Base-by-base conservation (phyloP, 2,329 filamentous ascomycete genomes). In the Cadophora sp. region DNA sequence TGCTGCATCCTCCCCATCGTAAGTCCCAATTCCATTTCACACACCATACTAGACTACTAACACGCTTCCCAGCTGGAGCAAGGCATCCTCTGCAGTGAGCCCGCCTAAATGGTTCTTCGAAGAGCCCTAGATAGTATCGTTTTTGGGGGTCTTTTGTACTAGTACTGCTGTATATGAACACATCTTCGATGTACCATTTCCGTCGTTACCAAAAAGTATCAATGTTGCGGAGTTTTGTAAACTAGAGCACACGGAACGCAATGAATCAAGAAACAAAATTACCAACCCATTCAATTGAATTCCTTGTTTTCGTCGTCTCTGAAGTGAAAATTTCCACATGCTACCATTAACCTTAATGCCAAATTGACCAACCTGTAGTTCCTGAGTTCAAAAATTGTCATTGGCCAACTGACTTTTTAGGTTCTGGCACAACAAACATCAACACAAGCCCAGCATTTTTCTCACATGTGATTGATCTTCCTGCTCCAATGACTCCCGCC, bases 1-100 rank as follows among this genome's bases (percentile, higher is more conserved):
- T 88, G 86, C 82, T 89, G 86, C 71, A 76, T 83, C 14, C 70
- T 88, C 20, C 85, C 85, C 8, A 80, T 88, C 71, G 73, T 74
- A 70, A 69, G 72, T 65, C 22, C 43, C 22, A 11, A 11, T 6
- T 13, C 2, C 48, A 51, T 63, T n/a, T n/a, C n/a, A 36, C 30
- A 14, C 11, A 2, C 20, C 51, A 53, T 3, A 20, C n/a, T 0
- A 30, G 36, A 45, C 13, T 9, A 59, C 64, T 67, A 61, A 68
- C 20, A 56, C 4, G n/a, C 45, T 13, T 36, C 14, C 1, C 24
- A 72, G 71, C 65, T 76, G 61, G 73, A 73, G 43, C 77, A 79
- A 66, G 68, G 51, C 24, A 62, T 81, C 62, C 71, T 81, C 65
- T 78, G 79, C 76, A 58, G 16, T 45, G 47, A 64, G 24, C 66